Base-by-base conservation (phyloP, 345 rosid species). In the Fremontodendron californicum region DNA sequence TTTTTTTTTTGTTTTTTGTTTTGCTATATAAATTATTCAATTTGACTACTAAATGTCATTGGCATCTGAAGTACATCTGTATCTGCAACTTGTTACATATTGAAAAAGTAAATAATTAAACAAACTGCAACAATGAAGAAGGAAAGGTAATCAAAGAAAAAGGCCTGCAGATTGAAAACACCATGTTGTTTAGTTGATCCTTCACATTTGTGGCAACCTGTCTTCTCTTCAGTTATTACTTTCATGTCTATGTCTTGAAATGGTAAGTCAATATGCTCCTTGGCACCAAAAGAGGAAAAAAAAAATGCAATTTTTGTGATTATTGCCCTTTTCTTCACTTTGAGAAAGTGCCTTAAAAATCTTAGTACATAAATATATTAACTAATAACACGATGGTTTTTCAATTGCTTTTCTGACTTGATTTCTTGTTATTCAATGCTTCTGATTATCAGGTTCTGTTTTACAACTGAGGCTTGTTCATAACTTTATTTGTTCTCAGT, bases 401-500 rank as follows among this genome's bases (percentile, higher is more conserved):
- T 23, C 21, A 6, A 5, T 16, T 31, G 42, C 42, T 33, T 27
- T 61, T 40, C 9, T 39, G 49, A 40, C 27, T n/a, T 40, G 9
- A 66, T 66, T 66, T 66, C 19, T 11, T 21, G 18, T 39, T n/a
- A 39, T 39, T 65, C 18, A 66, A 40, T 66, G 31, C 71, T 40
- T 66, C 67, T 29, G 48, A 42, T 81, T 84, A 75, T 83, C 78
- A 71, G 82, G 79, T 60, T 78, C 64, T 84, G 40, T 71, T 85
- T 79, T 64, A 74, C 74, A 64, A 75, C 72, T 80, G 78, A 71
- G 39, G 73, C 60, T 78, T 81, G 39, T 37, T 74, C 19, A 40
- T 74, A 39, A 40, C 1, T 21, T 57, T 16, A 11, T 48, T 75
- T 88, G 78, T 81, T 86, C 74, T 83, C 73, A 94, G 97, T 78